Evolutionary conservation across 306 rosid genomes (phyloP), one percentile per base, ranked within the genome.

Genomic region (Arachis stenosperma): DNA sequence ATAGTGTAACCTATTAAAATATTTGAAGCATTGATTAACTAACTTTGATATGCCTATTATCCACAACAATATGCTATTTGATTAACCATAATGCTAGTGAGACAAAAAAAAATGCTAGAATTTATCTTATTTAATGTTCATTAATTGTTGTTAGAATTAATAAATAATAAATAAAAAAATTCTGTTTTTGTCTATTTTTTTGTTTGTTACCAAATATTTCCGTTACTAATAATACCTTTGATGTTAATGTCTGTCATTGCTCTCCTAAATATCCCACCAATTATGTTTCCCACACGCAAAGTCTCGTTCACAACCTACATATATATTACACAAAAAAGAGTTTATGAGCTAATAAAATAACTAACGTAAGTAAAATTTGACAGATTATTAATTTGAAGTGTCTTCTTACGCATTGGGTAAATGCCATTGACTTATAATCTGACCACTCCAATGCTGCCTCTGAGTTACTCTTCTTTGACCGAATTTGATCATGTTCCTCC

Each of bases 341-440:
- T 42, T 6, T 42, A 42, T 1, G 2, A 6, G 0, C 7, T 5
- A 42, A n/a, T 53, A 14, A 5, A 69, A 46, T 17, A 7, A 13
- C 7, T 2, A 2, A 6, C 4, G 37, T 33, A 4, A 33, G 37
- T 33, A 33, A 33, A 33, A 2, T 33, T 2, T 33, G 37, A 33
- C 4, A 33, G 4, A 33, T 2, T 33, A 33, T 33, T 33, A 33
- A 66, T 75, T 3, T n/a, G 6, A 59, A 44, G 27, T 12, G 52
- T 37, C 8, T 4, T 56, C 98, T 89, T 81, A 94, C 98, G 36
- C 96, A 94, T 84, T 91, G 97, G 27, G 98, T 91, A 79, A 94
- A 94, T 52, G 89, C 86, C 98, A 94, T 94, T 9, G 97, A 88
- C 79, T 94, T 94, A 33, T 89, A 94, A 86, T 94, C 98, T 76